These are phyloP conservation scores for Kwoniella sp. DNA, from an alignment of 768 basidiomycete species.

Conservation along the genomic window DNA sequence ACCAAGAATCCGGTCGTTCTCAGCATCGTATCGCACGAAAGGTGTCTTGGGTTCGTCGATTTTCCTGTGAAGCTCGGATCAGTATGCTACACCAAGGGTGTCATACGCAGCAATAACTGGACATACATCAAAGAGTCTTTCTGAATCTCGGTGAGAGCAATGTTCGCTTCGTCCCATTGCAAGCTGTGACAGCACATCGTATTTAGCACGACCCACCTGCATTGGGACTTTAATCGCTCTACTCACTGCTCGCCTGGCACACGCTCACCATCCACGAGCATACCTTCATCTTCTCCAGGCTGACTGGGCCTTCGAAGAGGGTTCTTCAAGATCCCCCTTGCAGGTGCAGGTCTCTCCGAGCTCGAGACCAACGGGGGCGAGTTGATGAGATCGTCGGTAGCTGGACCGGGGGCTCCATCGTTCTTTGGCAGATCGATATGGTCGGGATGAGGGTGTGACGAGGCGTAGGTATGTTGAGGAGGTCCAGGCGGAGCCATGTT, in stretches of 20 bases:
- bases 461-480: constrained; percentile 30
- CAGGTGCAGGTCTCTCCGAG: constrained; percentile 35
- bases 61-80: constrained; percentile 60
- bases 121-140: constrained; percentile 85
- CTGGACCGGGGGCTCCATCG: constrained; percentile 11
- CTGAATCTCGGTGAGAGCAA: constrained; percentile 86
- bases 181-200: constrained; percentile 59
- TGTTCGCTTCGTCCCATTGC: constrained; percentile 94
- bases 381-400: constrained; percentile 28
- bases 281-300: constrained; percentile 10
- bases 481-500: constrained; percentile 11
- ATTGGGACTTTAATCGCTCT: too few species aligned
- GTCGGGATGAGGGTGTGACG: constrained; percentile 36
- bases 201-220: too few species aligned
- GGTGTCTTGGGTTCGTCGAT: constrained; percentile 98
- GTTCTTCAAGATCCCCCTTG: constrained; percentile 49
- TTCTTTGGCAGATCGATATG: constrained; percentile 46
- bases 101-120: neutral
- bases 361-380: constrained; percentile 7
- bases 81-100: neutral
- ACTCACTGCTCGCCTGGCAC: constrained; percentile 25
- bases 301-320: constrained; percentile 29
- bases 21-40: constrained; percentile 67
- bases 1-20: constrained; percentile 64
- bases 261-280: constrained; percentile 13